Conservation (phyloP, 2,329 filamentous ascomycete species). For the Fusarium tupiense region DNA sequence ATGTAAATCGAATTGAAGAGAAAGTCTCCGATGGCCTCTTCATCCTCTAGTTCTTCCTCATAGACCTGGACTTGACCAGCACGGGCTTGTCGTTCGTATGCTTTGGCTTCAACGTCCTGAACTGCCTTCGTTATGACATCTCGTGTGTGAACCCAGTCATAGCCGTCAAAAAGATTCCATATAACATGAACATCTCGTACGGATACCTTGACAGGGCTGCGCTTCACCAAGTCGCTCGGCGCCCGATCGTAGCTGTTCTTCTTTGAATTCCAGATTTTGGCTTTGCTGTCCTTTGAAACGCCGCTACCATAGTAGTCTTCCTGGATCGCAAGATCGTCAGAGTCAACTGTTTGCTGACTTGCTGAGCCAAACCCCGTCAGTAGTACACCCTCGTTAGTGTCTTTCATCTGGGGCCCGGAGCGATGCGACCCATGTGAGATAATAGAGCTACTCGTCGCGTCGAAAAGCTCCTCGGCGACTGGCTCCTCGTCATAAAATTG, state of each 20-base stretch:
- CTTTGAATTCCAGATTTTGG: slow-evolving; percentile 82
- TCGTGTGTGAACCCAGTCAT: slow-evolving; percentile 91
- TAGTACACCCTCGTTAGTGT: slow-evolving; percentile 50
- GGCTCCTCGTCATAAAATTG: slow-evolving; percentile 59
- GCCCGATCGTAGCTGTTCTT: slow-evolving; percentile 78
- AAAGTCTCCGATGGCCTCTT: slow-evolving; percentile 91
- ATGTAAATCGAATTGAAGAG: slow-evolving; percentile 99
- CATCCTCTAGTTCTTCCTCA: slow-evolving; percentile 80
- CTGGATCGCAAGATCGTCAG: slow-evolving; percentile 74
- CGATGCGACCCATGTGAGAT: slow-evolving; percentile 37
- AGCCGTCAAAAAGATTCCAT: slow-evolving; percentile 98
- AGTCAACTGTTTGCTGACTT: slow-evolving; percentile 58
- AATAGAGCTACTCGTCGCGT: slow-evolving; percentile 52
- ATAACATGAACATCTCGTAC: slow-evolving; percentile 92
- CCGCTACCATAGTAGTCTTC: slow-evolving; percentile 80
- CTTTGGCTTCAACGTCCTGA: slow-evolving; percentile 84
- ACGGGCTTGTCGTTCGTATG: slow-evolving; percentile 75
- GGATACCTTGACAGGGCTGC: slow-evolving; percentile 78
- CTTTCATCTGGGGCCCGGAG: slow-evolving; percentile 45
- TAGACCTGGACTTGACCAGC: slow-evolving; percentile 65
- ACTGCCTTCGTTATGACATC: slow-evolving; percentile 89
- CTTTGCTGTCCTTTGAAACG: slow-evolving; percentile 69
- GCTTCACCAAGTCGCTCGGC: slow-evolving; percentile 67
- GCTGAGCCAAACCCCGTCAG: slow-evolving; percentile 47
- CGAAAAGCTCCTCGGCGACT: slow-evolving; percentile 59